Evolutionary conservation across 2,329 filamentous ascomycete species (phyloP).

Genomic region (Drechslerella stenobrocha): DNA sequence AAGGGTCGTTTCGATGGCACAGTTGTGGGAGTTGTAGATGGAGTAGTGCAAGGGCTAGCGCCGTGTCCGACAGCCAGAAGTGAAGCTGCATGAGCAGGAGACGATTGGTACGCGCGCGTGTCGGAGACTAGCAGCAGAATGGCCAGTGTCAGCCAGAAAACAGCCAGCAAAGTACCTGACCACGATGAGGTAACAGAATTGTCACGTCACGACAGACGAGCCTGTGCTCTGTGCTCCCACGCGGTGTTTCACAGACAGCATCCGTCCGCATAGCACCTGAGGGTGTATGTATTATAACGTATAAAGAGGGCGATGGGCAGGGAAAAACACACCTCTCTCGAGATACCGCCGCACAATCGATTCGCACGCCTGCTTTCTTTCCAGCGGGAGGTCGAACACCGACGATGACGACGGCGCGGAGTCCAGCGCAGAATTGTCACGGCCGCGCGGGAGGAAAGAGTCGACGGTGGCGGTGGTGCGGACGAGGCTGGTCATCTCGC

Average conservation of each 20-base stretch:
- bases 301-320: not conserved
- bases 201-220: not conserved
- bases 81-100: conserved; percentile 11
- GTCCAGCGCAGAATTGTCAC: not conserved
- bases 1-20: conserved; percentile 30
- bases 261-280: too few relatives aligned
- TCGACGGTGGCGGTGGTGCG: conserved; percentile 22
- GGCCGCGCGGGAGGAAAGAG: conserved; percentile 19
- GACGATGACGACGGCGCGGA: conserved; percentile 15
- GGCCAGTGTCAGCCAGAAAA: not conserved
- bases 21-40: not conserved
- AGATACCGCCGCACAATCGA: conserved; percentile 40
- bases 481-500: conserved; percentile 35
- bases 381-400: conserved; percentile 34
- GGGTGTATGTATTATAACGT: too few relatives aligned
- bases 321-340: conserved; percentile 29
- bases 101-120: conserved; percentile 43
- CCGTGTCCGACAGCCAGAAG: conserved; percentile 10
- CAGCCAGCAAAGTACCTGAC: not conserved
- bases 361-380: conserved; percentile 34
- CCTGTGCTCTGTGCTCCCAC: not conserved
- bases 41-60: conserved; percentile 18
- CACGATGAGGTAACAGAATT: conserved; percentile 11
- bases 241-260: conserved; percentile 5
- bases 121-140: conserved; percentile 28